Evolutionary conservation across 2,329 filamentous ascomycete species (phyloP).

Genomic region (Neurospora sp.): DNA sequence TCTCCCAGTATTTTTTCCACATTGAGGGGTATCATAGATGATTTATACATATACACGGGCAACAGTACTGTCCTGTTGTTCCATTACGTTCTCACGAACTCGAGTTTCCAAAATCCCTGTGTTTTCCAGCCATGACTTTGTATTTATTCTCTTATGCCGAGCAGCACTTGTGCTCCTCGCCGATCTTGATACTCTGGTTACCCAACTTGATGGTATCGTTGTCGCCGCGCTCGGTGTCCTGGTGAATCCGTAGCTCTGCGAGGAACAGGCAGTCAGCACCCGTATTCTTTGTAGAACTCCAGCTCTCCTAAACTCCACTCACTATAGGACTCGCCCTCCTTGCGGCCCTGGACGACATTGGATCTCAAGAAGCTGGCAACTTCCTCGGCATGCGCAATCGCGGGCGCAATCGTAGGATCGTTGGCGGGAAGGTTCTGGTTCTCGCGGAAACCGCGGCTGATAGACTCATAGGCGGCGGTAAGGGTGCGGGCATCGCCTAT

Average conservation of each 20-base stretch:
- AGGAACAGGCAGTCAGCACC: background rate
- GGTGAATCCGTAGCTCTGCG: slow-evolving; percentile 76
- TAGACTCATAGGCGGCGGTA: slow-evolving; percentile 59
- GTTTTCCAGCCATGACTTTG: background rate
- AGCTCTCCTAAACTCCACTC: background rate
- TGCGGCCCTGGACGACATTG: slow-evolving; percentile 79
- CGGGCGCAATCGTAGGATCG: slow-evolving; percentile 49
- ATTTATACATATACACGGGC: slow-evolving; percentile 13
- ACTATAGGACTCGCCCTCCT: slow-evolving; percentile 18
- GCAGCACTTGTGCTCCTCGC: slow-evolving; percentile 22
- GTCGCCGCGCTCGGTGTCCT: slow-evolving; percentile 82
- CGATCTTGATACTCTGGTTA: slow-evolving; percentile 25
- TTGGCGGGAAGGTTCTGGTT: slow-evolving; percentile 49
- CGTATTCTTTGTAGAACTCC: slow-evolving; percentile 1
- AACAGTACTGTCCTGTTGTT: slow-evolving; percentile 9
- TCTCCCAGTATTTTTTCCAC: slow-evolving; percentile 11
- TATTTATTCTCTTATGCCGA: slow-evolving; percentile 4
- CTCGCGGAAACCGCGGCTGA: slow-evolving; percentile 62
- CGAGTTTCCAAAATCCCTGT: background rate
- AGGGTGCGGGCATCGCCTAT: slow-evolving; percentile 63
- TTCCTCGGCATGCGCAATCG: slow-evolving; percentile 70
- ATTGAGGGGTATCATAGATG: slow-evolving; percentile 20
- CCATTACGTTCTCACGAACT: slow-evolving; percentile 2
- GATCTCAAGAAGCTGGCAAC: slow-evolving; percentile 68
- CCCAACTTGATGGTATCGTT: slow-evolving; percentile 79